Evolutionary conservation across 23 red algal genomes (phyloP).

Genomic region (Pyropia haitanensis): DNA sequence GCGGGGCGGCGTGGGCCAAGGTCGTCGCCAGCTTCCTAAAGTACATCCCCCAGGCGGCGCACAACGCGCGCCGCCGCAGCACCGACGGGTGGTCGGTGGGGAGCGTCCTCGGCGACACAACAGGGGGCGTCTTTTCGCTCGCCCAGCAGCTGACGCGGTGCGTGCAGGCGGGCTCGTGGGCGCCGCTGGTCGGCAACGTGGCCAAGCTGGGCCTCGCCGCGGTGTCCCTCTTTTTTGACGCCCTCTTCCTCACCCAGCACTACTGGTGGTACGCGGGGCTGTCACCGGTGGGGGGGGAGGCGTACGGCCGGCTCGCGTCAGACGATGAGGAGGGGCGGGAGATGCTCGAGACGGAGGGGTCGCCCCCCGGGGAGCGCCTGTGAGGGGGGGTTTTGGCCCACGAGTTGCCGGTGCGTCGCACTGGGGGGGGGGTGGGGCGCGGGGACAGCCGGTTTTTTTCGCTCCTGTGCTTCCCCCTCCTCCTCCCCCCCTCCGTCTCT

Average conservation of each 20-base stretch:
- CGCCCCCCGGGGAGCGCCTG: no score
- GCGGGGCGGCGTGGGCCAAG: slow-evolving; percentile 18
- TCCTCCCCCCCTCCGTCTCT: no score
- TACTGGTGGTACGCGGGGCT: slow-evolving; percentile 25
- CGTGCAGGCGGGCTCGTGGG: slow-evolving; percentile 16
- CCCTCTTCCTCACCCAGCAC: slow-evolving; percentile 64
- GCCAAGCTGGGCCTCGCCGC: slow-evolving; percentile 62
- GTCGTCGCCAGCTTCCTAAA: slow-evolving; percentile 54
- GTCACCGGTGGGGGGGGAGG: no score
- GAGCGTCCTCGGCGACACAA: slow-evolving; percentile 40
- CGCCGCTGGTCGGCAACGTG: slow-evolving; percentile 54
- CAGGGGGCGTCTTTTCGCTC: slow-evolving; percentile 55
- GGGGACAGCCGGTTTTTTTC: no score
- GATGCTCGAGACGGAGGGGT: no score
- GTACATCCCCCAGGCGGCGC: slow-evolving; percentile 56
- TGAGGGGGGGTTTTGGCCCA: no score
- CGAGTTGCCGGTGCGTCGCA: not conserved
- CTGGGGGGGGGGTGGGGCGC: no score
- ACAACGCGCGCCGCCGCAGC: slow-evolving; percentile 36
- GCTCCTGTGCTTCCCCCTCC: no score
- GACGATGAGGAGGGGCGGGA: no score
- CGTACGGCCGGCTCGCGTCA: no score
- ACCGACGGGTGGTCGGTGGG: slow-evolving; percentile 50
- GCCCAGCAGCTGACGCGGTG: slow-evolving; percentile 36
- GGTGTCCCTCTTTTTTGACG: slow-evolving; percentile 62